These are phyloP conservation scores for Phytophthora meadii DNA, from an alignment of 352 stramenopile species.

Conservation along the genomic window DNA sequence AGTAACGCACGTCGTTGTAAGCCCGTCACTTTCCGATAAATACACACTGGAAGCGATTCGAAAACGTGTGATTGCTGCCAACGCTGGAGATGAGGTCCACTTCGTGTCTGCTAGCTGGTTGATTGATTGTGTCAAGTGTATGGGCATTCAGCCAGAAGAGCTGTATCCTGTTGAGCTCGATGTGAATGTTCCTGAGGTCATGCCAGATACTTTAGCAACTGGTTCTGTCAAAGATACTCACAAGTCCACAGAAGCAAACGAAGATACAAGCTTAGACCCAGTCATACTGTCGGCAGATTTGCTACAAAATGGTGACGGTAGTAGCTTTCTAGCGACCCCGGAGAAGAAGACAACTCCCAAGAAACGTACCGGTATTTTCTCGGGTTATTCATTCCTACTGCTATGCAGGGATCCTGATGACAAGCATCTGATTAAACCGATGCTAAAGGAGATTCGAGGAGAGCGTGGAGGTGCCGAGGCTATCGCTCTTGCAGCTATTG, in stretches of 20 bases:
- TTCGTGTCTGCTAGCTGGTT: conserved; percentile 76
- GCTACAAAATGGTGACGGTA: conserved; percentile 19
- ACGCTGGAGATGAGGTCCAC: conserved; percentile 40
- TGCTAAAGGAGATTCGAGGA: conserved; percentile 48
- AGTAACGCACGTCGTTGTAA: conserved; percentile 80
- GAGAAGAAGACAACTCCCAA: conserved; percentile 4
- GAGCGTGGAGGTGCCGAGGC: conserved; percentile 41
- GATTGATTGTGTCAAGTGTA: conserved; percentile 63
- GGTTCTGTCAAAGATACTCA: not conserved
- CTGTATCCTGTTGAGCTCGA: conserved; percentile 74
- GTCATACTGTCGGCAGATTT: conserved; percentile 28
- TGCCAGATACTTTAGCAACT: not conserved
- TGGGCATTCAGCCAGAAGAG: conserved; percentile 61
- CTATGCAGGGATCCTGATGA: conserved; percentile 62
- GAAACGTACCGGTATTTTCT: conserved; percentile 40
- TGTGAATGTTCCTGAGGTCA: conserved; percentile 20
- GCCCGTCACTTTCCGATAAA: conserved; percentile 50
- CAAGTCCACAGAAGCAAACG: conserved; percentile 1
- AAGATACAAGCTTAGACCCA: conserved; percentile 8
- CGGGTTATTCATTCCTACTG: conserved; percentile 63
- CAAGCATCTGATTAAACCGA: conserved; percentile 42
- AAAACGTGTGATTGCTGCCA: conserved; percentile 33
- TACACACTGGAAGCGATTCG: conserved; percentile 42
- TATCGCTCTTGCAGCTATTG: conserved; percentile 53
- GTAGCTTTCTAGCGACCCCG: conserved; percentile 14